phyloP scores from a whole-genome alignment of 2,329 filamentous ascomycete genomes.

The Fusarium mangiferae region DNA sequence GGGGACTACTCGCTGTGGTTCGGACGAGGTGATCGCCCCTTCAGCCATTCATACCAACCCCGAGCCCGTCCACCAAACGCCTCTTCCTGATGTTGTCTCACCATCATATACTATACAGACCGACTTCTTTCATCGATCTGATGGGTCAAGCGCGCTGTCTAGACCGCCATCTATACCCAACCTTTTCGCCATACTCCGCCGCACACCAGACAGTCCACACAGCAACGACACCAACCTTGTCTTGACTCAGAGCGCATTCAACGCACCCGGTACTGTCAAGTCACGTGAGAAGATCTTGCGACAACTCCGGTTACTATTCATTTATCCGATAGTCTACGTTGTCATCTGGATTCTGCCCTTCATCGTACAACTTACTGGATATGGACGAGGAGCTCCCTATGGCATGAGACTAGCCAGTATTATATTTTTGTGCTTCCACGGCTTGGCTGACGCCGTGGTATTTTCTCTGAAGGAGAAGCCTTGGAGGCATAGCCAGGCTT shows the following conservation, averaged over 20 bases:
- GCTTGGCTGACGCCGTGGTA: conserved; percentile 73
- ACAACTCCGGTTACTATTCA: conserved; percentile 77
- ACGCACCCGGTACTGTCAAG: conserved; percentile 46
- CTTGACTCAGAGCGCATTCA: conserved; percentile 29
- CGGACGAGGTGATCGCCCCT: conserved; percentile 14
- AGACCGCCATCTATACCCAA: conserved; percentile 39
- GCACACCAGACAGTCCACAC: conserved; percentile 28
- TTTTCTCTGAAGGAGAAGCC: conserved; percentile 78
- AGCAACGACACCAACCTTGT: conserved; percentile 25
- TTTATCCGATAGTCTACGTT: conserved; percentile 80
- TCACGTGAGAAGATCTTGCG: conserved; percentile 68
- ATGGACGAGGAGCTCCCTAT: conserved; percentile 58
- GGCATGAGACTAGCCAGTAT: conserved; percentile 65
- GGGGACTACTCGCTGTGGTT: conserved; percentile 19
- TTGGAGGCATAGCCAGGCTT: conserved; percentile 58
- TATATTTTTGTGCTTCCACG: conserved; percentile 71
- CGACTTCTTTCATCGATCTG: conserved; percentile 12
- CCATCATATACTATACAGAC: neutral
- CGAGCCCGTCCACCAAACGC: neutral
- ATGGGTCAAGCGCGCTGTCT: conserved; percentile 6
- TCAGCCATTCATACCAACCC: neutral
- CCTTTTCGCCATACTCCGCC: conserved; percentile 39
- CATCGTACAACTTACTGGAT: conserved; percentile 65
- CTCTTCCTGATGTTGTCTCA: neutral
- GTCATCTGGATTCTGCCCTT: conserved; percentile 79